Conservation (phyloP, 1,284 basidiomycete genomes). For the Malassezia vespertilionis region DNA sequence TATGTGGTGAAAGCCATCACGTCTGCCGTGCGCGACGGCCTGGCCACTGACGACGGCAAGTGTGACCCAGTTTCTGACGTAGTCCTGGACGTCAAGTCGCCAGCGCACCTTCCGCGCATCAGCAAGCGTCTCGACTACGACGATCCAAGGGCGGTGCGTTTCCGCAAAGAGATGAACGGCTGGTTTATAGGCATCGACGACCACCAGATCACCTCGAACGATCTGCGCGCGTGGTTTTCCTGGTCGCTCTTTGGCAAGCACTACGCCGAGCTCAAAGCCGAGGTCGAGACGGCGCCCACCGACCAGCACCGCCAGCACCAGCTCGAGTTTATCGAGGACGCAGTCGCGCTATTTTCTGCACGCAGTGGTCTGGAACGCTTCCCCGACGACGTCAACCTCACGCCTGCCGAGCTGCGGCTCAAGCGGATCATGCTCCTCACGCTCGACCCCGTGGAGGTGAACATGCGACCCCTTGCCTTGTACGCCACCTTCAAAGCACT, state of each 20-base stretch:
- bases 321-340: constrained; percentile 32
- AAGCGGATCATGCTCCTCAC: constrained; percentile 38
- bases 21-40: constrained; percentile 24
- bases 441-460: constrained; percentile 37
- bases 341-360: constrained; percentile 33
- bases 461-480: constrained; percentile 21
- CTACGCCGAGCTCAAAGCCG: constrained; percentile 25
- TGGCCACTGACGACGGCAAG: constrained; percentile 9
- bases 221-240: constrained; percentile 40
- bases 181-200: constrained; percentile 30
- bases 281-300: constrained; percentile 7
- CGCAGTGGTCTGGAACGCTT: constrained; percentile 30
- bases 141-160: constrained; percentile 34
- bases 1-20: constrained; percentile 24
- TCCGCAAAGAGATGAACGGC: constrained; percentile 26
- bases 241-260: constrained; percentile 34
- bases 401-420: background rate
- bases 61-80: background rate
- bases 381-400: constrained; percentile 17
- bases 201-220: constrained; percentile 27
- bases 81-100: background rate
- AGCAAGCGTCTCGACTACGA: constrained; percentile 20
- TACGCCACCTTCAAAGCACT: constrained; percentile 22
- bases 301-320: constrained; percentile 17
- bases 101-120: constrained; percentile 1